These are phyloP conservation scores for Calophaca sinica DNA, from an alignment of 306 rosid genomes.

Conservation along the genomic window DNA sequence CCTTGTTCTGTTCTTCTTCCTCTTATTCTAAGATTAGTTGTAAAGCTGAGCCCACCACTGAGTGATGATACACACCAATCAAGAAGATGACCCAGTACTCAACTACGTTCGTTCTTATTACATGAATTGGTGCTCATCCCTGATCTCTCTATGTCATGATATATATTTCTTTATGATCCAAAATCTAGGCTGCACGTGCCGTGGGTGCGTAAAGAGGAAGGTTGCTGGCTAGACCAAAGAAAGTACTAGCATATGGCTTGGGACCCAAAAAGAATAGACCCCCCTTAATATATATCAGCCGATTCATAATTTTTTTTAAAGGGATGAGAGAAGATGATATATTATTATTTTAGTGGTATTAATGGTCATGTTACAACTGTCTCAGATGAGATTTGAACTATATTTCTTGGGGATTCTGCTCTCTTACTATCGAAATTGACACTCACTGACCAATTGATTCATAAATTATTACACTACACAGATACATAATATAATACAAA, in stretches of 20 bases:
- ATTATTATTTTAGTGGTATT: too few relatives aligned
- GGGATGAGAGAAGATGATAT: too few relatives aligned
- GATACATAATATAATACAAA: neutral
- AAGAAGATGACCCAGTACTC: slow-evolving; percentile 41
- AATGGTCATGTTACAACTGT: too few relatives aligned
- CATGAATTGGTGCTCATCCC: slow-evolving; percentile 42
- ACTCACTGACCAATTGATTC: too few relatives aligned
- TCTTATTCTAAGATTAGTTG: slow-evolving; percentile 40
- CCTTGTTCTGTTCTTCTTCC: neutral
- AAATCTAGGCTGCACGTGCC: slow-evolving; percentile 61
- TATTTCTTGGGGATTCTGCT: too few relatives aligned
- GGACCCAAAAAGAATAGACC: slow-evolving; percentile 50
- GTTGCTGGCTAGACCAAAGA: slow-evolving; percentile 46
- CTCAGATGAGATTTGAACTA: too few relatives aligned
- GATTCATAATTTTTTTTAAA: too few relatives aligned
- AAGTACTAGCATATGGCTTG: slow-evolving; percentile 51
- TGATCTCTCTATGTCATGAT: slow-evolving; percentile 36
- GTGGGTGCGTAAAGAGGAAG: slow-evolving; percentile 60
- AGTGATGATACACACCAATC: slow-evolving; percentile 35
- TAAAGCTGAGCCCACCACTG: slow-evolving; percentile 53
- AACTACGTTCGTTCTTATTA: slow-evolving; percentile 26
- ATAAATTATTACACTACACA: slow-evolving; percentile 37
- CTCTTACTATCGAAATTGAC: too few relatives aligned
- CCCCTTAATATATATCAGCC: slow-evolving; percentile 7
- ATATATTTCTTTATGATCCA: neutral